Percentiles rank a stretch among this genome's conserved stretches.
Conservation (phyloP, 148 eudicot species). For the Dysphania ambrosioides region DNA sequence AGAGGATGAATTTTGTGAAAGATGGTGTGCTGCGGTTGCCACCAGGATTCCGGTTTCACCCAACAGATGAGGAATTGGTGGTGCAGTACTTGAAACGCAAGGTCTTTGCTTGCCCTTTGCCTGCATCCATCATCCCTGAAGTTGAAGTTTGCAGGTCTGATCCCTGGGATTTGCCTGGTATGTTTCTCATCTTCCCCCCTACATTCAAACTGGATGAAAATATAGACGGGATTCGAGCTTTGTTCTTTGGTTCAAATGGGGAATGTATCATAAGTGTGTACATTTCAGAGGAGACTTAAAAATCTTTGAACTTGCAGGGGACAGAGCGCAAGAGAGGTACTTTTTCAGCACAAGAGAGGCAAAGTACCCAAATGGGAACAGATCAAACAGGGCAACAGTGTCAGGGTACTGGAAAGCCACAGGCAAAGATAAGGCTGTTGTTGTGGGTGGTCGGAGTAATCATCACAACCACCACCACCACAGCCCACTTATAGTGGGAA, state of each 20-base stretch:
- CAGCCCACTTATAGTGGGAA: slow-evolving; percentile 47
- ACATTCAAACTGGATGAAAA: background rate
- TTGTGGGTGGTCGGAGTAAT: slow-evolving; percentile 17
- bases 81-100: slow-evolving; percentile 71
- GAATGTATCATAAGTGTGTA: too few species aligned
- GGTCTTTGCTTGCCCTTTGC: slow-evolving; percentile 60
- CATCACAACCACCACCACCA: background rate
- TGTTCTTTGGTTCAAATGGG: too few species aligned
- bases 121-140: slow-evolving; percentile 82
- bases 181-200: background rate
- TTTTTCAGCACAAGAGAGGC: slow-evolving; percentile 89
- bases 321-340: slow-evolving; percentile 65
- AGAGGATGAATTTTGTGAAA: slow-evolving; percentile 47
- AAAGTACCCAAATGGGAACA: slow-evolving; percentile 87
- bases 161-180: slow-evolving; percentile 98
- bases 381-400: slow-evolving; percentile 86
- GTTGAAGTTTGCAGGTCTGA: slow-evolving; percentile 87
- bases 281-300: too few species aligned
- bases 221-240: background rate
- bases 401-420: slow-evolving; percentile 98
- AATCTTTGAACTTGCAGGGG: slow-evolving; percentile 41
- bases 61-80: slow-evolving; percentile 89
- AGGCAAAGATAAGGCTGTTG: slow-evolving; percentile 68
- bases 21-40: slow-evolving; percentile 72
- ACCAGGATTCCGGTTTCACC: slow-evolving; percentile 88